phyloP scores from a whole-genome alignment of 2,329 filamentous ascomycete species.

The Anthostomella pinea region DNA sequence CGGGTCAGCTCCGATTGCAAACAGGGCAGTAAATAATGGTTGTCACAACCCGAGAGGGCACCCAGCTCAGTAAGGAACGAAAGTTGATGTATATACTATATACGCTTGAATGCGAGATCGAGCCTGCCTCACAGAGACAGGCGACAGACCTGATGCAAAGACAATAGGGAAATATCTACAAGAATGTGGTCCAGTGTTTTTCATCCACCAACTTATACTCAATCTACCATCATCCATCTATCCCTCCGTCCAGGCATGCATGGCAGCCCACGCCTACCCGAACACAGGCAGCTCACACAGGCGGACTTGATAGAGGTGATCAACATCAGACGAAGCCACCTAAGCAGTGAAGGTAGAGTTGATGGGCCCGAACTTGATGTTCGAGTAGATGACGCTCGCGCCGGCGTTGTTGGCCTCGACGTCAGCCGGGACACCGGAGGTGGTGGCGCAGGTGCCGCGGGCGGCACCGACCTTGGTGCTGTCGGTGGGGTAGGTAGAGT shows the following conservation, averaged over 20 bases:
- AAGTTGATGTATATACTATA: neutral
- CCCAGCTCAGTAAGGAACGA: too few species aligned
- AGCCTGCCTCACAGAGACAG: neutral
- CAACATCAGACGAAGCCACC: too few species aligned
- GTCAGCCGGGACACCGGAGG: slow-evolving; percentile 42
- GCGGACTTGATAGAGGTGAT: too few species aligned
- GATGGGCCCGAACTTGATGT: slow-evolving; percentile 48
- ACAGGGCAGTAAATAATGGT: too few species aligned
- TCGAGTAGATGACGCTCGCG: slow-evolving; percentile 44
- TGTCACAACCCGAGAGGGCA: too few species aligned
- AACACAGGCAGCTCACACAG: too few species aligned
- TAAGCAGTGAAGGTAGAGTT: slow-evolving; percentile 39
- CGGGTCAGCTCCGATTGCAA: too few species aligned
- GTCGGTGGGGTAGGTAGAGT: slow-evolving; percentile 50
- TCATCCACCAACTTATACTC: too few species aligned
- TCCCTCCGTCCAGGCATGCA: too few species aligned
- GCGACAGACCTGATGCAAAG: neutral
- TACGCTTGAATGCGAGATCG: neutral
- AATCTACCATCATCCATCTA: too few species aligned
- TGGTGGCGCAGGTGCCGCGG: slow-evolving; percentile 46
- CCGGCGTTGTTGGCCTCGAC: slow-evolving; percentile 38
- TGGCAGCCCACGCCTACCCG: too few species aligned
- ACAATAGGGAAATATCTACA: neutral
- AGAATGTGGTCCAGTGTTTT: neutral
- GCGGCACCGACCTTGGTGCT: slow-evolving; percentile 38